These are phyloP conservation scores for Zalaria sp. DNA, from an alignment of 2,329 filamentous ascomycete genomes.

Conservation along the genomic window DNA sequence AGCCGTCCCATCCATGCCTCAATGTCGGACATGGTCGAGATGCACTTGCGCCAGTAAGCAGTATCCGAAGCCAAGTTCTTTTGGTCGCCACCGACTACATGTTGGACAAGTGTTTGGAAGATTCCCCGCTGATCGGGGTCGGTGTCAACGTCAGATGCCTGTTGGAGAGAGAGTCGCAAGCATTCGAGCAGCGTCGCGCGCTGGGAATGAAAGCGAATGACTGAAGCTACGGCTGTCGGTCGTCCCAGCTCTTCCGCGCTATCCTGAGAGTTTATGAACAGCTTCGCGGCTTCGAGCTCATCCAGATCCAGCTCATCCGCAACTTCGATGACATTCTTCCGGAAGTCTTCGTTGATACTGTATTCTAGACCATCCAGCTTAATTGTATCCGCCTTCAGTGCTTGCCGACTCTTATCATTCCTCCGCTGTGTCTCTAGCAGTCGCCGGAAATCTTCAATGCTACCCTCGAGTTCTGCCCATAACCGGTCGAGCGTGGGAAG, in stretches of 20 bases:
- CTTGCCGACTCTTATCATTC: slow-evolving; percentile 60
- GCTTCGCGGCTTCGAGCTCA: slow-evolving; percentile 67
- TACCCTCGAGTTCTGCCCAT: slow-evolving; percentile 48
- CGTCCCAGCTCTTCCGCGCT: slow-evolving; percentile 57
- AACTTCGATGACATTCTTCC: slow-evolving; percentile 65
- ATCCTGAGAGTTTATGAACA: slow-evolving; percentile 55
- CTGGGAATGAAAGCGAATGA: slow-evolving; percentile 79
- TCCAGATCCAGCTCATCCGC: slow-evolving; percentile 84
- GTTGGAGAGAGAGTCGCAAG: slow-evolving; percentile 62
- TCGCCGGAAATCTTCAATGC: slow-evolving; percentile 52
- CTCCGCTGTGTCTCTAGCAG: slow-evolving; percentile 63
- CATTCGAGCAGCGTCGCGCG: slow-evolving; percentile 73
- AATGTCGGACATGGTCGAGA: slow-evolving; percentile 62
- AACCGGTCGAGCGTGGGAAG: slow-evolving; percentile 57
- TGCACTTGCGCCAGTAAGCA: slow-evolving; percentile 58
- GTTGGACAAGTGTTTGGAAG: slow-evolving; percentile 41
- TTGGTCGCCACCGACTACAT: slow-evolving; percentile 37
- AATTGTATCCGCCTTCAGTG: slow-evolving; percentile 60
- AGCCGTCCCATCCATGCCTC: slow-evolving; percentile 64
- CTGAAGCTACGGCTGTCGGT: slow-evolving; percentile 59
- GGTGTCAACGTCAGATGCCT: slow-evolving; percentile 46
- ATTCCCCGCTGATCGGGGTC: slow-evolving; percentile 40
- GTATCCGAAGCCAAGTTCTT: slow-evolving; percentile 40
- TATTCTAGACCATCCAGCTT: slow-evolving; percentile 60
- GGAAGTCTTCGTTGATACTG: slow-evolving; percentile 72